Evolutionary conservation across 306 rosid species (phyloP).

Genomic region (Sicyos edulis): DNA sequence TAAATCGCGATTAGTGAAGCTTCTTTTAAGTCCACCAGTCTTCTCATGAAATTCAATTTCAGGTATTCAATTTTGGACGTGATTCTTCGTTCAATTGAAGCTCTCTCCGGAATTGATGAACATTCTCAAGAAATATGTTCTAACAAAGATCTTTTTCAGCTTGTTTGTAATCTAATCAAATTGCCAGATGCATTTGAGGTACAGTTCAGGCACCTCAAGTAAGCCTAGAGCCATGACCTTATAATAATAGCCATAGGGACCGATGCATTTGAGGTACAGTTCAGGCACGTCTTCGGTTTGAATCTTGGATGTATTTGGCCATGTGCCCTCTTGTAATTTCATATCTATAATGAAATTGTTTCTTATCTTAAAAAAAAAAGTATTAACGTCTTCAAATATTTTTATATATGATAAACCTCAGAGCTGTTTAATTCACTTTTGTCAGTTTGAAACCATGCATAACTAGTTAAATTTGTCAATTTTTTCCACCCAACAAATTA

Average conservation of each 20-base stretch:
- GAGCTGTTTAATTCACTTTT: neutral
- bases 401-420: neutral
- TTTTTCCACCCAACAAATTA: no score
- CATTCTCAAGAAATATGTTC: conserved; percentile 72
- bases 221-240: neutral
- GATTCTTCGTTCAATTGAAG: conserved; percentile 65
- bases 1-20: neutral
- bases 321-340: no score
- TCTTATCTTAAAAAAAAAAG: no score
- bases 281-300: no score
- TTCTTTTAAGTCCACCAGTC: conserved; percentile 11
- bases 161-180: conserved; percentile 51
- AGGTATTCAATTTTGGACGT: conserved; percentile 74
- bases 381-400: neutral
- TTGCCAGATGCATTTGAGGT: conserved; percentile 90
- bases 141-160: conserved; percentile 55
- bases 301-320: no score
- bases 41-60: conserved; percentile 29
- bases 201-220: conserved; percentile 22
- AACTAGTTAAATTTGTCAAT: no score
- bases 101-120: conserved; percentile 65
- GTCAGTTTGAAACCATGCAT: neutral
- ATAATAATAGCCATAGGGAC: no score
- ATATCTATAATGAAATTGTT: no score
- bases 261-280: no score